Evolutionary conservation across 2,329 filamentous ascomycete genomes (phyloP).

Genomic region (Colletotrichum zoysiae): DNA sequence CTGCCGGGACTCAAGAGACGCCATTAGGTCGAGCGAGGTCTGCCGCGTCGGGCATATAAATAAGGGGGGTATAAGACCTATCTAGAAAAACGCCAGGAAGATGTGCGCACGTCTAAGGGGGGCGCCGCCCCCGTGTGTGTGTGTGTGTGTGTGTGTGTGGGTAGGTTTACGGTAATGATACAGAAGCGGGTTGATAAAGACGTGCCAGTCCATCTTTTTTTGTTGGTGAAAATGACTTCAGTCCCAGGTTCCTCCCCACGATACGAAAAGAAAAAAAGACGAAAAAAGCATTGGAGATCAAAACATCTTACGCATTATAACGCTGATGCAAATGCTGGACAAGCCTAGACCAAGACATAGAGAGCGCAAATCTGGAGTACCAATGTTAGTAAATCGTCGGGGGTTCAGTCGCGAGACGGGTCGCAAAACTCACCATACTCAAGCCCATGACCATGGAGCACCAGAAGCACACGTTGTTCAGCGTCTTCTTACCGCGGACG

Average conservation of each 20-base stretch:
- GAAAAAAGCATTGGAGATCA: neutral
- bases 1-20: neutral
- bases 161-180: slow-evolving; percentile 2
- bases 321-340: neutral
- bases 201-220: neutral
- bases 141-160: too few species aligned
- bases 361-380: slow-evolving; percentile 62
- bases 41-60: slow-evolving; percentile 17
- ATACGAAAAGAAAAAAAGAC: neutral
- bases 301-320: neutral
- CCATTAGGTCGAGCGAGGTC: neutral
- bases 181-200: slow-evolving; percentile 11
- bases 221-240: neutral
- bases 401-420: neutral
- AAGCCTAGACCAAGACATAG: slow-evolving; percentile 63
- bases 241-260: too few species aligned
- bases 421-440: slow-evolving; percentile 73
- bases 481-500: slow-evolving; percentile 78
- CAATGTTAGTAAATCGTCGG: slow-evolving; percentile 41
- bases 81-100: slow-evolving; percentile 33
- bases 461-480: slow-evolving; percentile 95
- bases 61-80: slow-evolving; percentile 35
- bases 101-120: slow-evolving; percentile 9
- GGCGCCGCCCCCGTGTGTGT: slow-evolving; percentile 17
- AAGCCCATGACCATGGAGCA: slow-evolving; percentile 89